These are phyloP conservation scores for Podaxis sp. DNA, from an alignment of 768 basidiomycete species.

Conservation along the genomic window DNA sequence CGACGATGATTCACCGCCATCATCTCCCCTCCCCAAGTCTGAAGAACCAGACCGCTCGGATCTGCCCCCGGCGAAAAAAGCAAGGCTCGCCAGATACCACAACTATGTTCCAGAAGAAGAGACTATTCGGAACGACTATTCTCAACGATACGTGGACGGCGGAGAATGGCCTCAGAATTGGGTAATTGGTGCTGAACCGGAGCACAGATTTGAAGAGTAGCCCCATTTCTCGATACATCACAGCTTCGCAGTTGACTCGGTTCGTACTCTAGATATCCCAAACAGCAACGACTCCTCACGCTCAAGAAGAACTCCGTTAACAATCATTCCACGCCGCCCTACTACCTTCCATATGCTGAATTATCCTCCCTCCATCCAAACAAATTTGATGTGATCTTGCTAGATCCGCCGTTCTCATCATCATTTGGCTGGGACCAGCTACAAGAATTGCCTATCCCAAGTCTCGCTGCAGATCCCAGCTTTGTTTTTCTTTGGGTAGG, in stretches of 20 bases:
- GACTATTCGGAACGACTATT: constrained; percentile 95
- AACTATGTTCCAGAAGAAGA: constrained; percentile 95
- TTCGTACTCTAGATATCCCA: constrained; percentile 73
- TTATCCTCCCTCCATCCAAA: constrained; percentile 55
- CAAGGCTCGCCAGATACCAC: constrained; percentile 63
- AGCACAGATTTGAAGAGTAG: constrained; percentile 91
- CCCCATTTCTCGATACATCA: constrained; percentile 28
- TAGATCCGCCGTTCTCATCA: constrained; percentile 88
- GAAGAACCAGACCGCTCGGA: constrained; percentile 25
- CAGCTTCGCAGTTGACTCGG: not conserved
- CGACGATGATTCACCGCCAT: constrained; percentile 41
- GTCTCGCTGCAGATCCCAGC: constrained; percentile 85
- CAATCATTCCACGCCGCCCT: constrained; percentile 66
- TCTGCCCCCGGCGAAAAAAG: constrained; percentile 70
- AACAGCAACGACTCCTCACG: constrained; percentile 80
- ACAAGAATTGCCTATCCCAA: constrained; percentile 76
- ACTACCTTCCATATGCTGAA: constrained; percentile 64
- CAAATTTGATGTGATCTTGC: constrained; percentile 90
- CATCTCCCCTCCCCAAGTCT: constrained; percentile 42
- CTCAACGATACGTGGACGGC: constrained; percentile 83
- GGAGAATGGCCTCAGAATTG: constrained; percentile 95
- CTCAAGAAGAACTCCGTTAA: constrained; percentile 82
- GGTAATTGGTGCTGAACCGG: constrained; percentile 87
- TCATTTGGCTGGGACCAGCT: constrained; percentile 86
- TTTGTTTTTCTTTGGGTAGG: constrained; percentile 98